phyloP scores from a whole-genome alignment of 306 rosid genomes.

The Delonix regia region DNA sequence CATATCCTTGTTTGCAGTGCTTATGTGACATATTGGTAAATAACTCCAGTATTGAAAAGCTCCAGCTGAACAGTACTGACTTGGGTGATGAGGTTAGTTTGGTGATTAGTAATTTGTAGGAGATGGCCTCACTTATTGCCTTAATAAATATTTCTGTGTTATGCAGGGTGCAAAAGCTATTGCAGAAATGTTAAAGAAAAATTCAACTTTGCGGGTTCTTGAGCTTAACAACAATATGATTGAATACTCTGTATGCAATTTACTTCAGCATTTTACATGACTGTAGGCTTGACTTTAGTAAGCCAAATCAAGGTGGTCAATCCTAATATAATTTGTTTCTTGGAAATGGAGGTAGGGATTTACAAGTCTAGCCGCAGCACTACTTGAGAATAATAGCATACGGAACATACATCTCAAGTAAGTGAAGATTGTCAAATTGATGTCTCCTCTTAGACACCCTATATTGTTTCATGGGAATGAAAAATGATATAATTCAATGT shows the following conservation, averaged over 20 bases:
- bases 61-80: slow-evolving; percentile 89
- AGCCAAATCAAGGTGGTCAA: slow-evolving; percentile 26
- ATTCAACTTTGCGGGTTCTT: slow-evolving; percentile 74
- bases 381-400: slow-evolving; percentile 75
- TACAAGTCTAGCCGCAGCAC: slow-evolving; percentile 92
- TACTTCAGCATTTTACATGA: slow-evolving; percentile 35
- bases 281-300: slow-evolving; percentile 5
- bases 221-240: slow-evolving; percentile 94
- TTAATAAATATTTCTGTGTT: slow-evolving; percentile 34
- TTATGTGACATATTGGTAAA: slow-evolving; percentile 72
- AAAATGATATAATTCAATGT: slow-evolving; percentile 3
- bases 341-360: slow-evolving; percentile 90
- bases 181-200: slow-evolving; percentile 87
- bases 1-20: slow-evolving; percentile 62
- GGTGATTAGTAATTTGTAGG: slow-evolving; percentile 20
- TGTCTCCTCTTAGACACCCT: slow-evolving; percentile 15
- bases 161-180: slow-evolving; percentile 91
- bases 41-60: slow-evolving; percentile 81
- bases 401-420: slow-evolving; percentile 85
- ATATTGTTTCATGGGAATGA: slow-evolving; percentile 1
- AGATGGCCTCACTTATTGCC: slow-evolving; percentile 26
- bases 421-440: slow-evolving; percentile 38
- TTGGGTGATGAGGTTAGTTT: slow-evolving; percentile 93
- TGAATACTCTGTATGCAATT: slow-evolving; percentile 86
- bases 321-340: slow-evolving; percentile 39